A percentile compares a stretch with the other conserved stretches of the same genome.
Conservation (phyloP, 2,329 filamentous ascomycete genomes). For the Fusarium proliferatum region DNA sequence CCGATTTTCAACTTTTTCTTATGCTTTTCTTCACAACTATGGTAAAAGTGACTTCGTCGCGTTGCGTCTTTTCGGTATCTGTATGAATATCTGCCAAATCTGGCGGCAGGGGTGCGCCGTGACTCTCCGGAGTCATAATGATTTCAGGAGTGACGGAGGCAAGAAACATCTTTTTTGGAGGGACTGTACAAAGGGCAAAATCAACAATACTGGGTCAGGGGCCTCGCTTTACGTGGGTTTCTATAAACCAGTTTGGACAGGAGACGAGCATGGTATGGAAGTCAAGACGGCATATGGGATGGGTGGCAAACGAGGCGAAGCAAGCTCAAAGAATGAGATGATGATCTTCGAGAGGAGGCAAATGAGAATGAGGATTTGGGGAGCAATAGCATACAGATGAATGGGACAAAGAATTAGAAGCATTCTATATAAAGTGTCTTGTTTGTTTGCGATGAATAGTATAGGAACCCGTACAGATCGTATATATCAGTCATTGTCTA, state of each 20-base stretch:
- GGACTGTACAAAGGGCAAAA: conserved; percentile 41
- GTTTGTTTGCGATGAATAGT: neutral
- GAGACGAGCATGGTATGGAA: conserved; percentile 11
- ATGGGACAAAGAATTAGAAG: conserved; percentile 40
- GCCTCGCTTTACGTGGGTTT: conserved; percentile 3
- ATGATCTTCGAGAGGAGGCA: conserved; percentile 35
- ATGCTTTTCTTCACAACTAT: conserved; percentile 24
- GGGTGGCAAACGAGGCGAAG: conserved; percentile 6
- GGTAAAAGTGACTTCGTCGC: conserved; percentile 43
- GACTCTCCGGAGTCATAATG: conserved; percentile 23
- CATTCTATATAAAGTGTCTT: neutral
- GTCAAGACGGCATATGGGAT: conserved; percentile 18
- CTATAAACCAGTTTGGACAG: conserved; percentile 20
- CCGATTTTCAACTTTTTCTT: conserved; percentile 31
- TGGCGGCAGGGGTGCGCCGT: conserved; percentile 29
- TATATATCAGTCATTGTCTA: neutral
- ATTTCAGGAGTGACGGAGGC: conserved; percentile 25
- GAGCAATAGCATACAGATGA: conserved; percentile 45
- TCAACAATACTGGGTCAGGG: conserved; percentile 19
- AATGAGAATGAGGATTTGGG: conserved; percentile 34
- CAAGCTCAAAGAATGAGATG: conserved; percentile 31
- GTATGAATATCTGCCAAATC: conserved; percentile 45
- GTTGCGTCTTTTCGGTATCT: conserved; percentile 37
- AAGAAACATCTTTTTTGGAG: conserved; percentile 25
- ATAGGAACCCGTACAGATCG: neutral